A percentile compares a stretch with the other conserved stretches of the same genome.
These are phyloP conservation scores for Penicillium sp. DNA, from an alignment of 2,329 filamentous ascomycete genomes.

Conservation along the genomic window DNA sequence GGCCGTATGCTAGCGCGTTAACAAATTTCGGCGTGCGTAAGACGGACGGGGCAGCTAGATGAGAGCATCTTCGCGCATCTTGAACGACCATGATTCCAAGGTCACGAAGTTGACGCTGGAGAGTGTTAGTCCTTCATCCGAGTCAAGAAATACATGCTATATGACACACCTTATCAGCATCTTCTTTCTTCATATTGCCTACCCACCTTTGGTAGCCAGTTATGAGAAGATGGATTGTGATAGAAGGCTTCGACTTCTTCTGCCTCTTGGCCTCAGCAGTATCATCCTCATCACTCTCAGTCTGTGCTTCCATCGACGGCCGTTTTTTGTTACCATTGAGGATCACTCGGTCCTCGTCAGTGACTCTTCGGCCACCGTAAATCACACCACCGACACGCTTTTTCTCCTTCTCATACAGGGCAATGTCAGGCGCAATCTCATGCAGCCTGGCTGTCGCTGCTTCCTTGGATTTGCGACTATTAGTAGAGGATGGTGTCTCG, in stretches of 20 bases:
- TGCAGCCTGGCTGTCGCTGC: constrained; percentile 80
- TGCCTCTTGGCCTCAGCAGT: constrained; percentile 65
- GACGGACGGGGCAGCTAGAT: constrained; percentile 84
- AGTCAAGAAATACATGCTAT: not conserved
- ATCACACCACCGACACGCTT: constrained; percentile 75
- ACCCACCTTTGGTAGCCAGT: constrained; percentile 87
- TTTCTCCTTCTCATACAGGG: constrained; percentile 89
- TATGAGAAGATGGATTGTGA: constrained; percentile 76
- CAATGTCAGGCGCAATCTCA: constrained; percentile 80
- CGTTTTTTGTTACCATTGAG: constrained; percentile 46
- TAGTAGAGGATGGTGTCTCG: constrained; percentile 75
- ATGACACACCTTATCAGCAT: constrained; percentile 73
- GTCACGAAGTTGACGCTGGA: constrained; percentile 76
- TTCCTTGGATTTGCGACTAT: constrained; percentile 85
- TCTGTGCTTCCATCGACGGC: constrained; percentile 51
- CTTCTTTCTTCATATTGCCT: constrained; percentile 72
- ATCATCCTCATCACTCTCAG: constrained; percentile 57
- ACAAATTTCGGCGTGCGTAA: constrained; percentile 95
- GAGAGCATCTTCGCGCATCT: constrained; percentile 77
- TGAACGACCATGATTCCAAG: constrained; percentile 81
- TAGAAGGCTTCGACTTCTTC: constrained; percentile 66
- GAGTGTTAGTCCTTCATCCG: not conserved
- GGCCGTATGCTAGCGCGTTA: constrained; percentile 79
- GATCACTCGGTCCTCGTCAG: constrained; percentile 44
- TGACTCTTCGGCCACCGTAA: constrained; percentile 60